A percentile compares a stretch with the other conserved stretches of the same genome.
These are phyloP conservation scores for Kalanchoe fedtschenkoi DNA, from an alignment of 164 flowering plant genomes.

Conservation along the genomic window DNA sequence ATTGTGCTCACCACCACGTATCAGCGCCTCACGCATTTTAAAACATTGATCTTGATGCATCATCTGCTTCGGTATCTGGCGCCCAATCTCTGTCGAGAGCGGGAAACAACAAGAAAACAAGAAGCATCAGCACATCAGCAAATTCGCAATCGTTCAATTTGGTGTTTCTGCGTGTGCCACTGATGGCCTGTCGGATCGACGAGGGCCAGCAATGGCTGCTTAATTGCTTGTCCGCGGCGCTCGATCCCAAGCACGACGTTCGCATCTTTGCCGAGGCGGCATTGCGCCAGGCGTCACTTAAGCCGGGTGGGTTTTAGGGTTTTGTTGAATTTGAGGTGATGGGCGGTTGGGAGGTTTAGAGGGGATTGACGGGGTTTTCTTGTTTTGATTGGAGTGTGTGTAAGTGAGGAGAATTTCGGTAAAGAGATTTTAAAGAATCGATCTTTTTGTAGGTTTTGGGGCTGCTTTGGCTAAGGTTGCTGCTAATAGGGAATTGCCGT, in stretches of 20 bases:
- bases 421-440: background rate
- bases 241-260: constrained; percentile 65
- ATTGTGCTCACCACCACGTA: too few species aligned
- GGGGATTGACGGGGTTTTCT: background rate
- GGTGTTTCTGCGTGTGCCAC: too few species aligned
- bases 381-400: background rate
- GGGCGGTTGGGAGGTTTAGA: background rate
- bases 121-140: too few species aligned
- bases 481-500: constrained; percentile 55
- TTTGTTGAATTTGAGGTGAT: background rate
- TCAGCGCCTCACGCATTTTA: too few species aligned
- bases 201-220: constrained; percentile 89
- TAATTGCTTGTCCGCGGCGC: constrained; percentile 74
- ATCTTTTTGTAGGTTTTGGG: constrained; percentile 60
- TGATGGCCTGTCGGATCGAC: constrained; percentile 32
- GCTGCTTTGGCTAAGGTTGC: constrained; percentile 62
- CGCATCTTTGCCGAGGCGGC: constrained; percentile 86
- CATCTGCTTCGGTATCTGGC: too few species aligned
- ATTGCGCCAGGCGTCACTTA: constrained; percentile 72
- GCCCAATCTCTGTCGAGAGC: too few species aligned
- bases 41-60: too few species aligned
- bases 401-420: too few species aligned
- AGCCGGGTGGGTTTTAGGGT: constrained; percentile 67
- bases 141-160: constrained; percentile 6
- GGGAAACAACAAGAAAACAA: too few species aligned